Percentiles rank a stretch among this genome's conserved stretches.
Evolutionary conservation across 2,329 filamentous ascomycete species (phyloP).

Genomic region (Mollisiaceae sp.): DNA sequence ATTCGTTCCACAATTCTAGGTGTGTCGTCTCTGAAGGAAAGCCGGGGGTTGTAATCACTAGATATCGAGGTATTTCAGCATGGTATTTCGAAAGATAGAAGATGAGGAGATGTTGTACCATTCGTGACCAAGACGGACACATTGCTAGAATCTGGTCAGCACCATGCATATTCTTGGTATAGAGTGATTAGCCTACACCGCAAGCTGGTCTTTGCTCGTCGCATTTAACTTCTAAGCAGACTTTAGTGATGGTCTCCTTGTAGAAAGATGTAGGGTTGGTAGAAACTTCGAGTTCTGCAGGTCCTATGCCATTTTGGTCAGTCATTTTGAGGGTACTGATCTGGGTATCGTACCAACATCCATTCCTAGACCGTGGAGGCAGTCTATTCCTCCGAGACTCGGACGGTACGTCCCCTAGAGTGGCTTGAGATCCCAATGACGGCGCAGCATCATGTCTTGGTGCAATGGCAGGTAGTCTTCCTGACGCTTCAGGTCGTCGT

Average conservation of each 20-base stretch:
- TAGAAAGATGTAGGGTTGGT: too few species aligned
- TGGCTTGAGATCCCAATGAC: background rate
- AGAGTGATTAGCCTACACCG: constrained; percentile 48
- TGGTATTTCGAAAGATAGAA: background rate
- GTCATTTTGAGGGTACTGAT: background rate
- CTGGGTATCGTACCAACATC: constrained; percentile 37
- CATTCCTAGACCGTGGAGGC: constrained; percentile 42
- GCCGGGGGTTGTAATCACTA: constrained; percentile 60
- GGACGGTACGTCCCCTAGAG: background rate
- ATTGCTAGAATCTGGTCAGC: constrained; percentile 49
- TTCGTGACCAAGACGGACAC: constrained; percentile 57
- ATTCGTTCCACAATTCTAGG: constrained; percentile 55
- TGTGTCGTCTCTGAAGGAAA: constrained; percentile 61
- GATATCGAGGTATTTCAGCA: background rate
- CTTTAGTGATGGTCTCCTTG: background rate
- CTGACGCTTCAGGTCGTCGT: constrained; percentile 24
- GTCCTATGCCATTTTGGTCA: constrained; percentile 28
- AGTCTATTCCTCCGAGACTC: constrained; percentile 28
- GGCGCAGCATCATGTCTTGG: constrained; percentile 22
- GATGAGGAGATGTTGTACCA: constrained; percentile 37
- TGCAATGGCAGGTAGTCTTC: constrained; percentile 31
- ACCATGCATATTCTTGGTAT: background rate
- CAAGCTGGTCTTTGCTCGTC: constrained; percentile 60
- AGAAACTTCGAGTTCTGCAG: constrained; percentile 35
- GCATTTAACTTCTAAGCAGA: constrained; percentile 54